Evolutionary conservation across 345 rosid genomes (phyloP).

Genomic region (Erysimum cheiranthoides): DNA sequence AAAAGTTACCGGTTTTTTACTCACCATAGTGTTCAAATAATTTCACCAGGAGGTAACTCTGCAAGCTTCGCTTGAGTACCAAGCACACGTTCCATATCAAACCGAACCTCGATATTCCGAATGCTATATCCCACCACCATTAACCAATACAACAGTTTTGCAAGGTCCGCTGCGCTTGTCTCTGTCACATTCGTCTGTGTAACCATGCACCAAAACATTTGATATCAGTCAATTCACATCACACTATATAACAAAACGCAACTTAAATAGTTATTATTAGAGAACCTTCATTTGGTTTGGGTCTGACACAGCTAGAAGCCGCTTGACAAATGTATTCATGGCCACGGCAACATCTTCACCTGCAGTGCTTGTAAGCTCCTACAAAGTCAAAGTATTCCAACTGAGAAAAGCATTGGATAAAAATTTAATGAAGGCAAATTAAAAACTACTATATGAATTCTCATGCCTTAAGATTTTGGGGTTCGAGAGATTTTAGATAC

Average conservation of each 20-base stretch:
- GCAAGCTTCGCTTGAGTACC: constrained; percentile 79
- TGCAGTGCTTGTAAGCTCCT: constrained; percentile 94
- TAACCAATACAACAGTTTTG: constrained; percentile 85
- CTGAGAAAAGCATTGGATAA: constrained; percentile 6
- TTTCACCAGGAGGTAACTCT: constrained; percentile 91
- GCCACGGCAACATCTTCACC: constrained; percentile 95
- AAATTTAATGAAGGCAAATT: not conserved
- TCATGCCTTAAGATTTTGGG: constrained; percentile 91
- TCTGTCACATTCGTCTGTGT: constrained; percentile 72
- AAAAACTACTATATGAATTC: not conserved
- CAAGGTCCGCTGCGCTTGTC: constrained; percentile 88
- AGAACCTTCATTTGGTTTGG: constrained; percentile 86
- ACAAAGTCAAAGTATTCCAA: constrained; percentile 33
- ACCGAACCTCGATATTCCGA: constrained; percentile 94
- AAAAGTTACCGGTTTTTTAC: not conserved
- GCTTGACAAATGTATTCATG: constrained; percentile 90
- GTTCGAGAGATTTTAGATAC: constrained; percentile 88
- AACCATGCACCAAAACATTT: constrained; percentile 24
- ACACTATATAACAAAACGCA: not conserved
- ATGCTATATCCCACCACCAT: constrained; percentile 98
- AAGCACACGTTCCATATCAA: constrained; percentile 94
- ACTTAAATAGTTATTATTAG: not conserved
- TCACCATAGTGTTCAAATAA: constrained; percentile 46
- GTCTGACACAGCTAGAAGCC: constrained; percentile 88
- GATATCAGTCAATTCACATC: constrained; percentile 19